Conservation (phyloP, 495 filamentous ascomycete genomes). For the Monascus purpureus region DNA sequence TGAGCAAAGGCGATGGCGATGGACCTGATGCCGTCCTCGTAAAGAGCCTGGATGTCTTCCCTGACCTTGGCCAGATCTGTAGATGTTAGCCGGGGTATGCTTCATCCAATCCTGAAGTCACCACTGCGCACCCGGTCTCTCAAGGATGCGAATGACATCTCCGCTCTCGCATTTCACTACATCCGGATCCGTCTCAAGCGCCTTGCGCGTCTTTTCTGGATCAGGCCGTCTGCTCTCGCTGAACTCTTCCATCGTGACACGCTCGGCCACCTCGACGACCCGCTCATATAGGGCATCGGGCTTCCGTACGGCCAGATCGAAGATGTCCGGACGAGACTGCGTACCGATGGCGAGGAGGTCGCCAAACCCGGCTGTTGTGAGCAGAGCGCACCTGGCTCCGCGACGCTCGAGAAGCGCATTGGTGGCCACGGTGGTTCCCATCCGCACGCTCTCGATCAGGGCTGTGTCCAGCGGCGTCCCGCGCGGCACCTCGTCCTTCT, state of each 20-base stretch:
- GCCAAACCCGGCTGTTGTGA: slow-evolving; percentile 86
- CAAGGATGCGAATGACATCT: slow-evolving; percentile 36
- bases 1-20: slow-evolving; percentile 40
- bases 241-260: slow-evolving; percentile 40
- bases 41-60: no score
- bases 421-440: slow-evolving; percentile 84
- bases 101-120: no score
- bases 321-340: slow-evolving; percentile 70
- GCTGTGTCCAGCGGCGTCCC: slow-evolving; percentile 74
- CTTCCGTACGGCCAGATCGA: slow-evolving; percentile 66
- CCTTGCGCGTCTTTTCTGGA: slow-evolving; percentile 20
- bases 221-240: slow-evolving; percentile 29
- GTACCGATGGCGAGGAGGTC: slow-evolving; percentile 85
- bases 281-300: slow-evolving; percentile 64
- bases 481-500: slow-evolving; percentile 57
- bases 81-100: no score
- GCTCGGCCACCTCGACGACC: slow-evolving; percentile 69
- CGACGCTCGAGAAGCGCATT: slow-evolving; percentile 90
- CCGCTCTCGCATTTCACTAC: slow-evolving; percentile 32
- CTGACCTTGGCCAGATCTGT: no score
- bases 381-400: slow-evolving; percentile 78
- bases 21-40: slow-evolving; percentile 31
- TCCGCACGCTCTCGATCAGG: slow-evolving; percentile 67
- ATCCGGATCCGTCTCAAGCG: slow-evolving; percentile 27
- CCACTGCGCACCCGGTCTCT: slow-evolving; percentile 22